Evolutionary conservation across 768 basidiomycete species (phyloP), one percentile per base, ranked within the genome.

Genomic region (Kwoniella europaea): DNA sequence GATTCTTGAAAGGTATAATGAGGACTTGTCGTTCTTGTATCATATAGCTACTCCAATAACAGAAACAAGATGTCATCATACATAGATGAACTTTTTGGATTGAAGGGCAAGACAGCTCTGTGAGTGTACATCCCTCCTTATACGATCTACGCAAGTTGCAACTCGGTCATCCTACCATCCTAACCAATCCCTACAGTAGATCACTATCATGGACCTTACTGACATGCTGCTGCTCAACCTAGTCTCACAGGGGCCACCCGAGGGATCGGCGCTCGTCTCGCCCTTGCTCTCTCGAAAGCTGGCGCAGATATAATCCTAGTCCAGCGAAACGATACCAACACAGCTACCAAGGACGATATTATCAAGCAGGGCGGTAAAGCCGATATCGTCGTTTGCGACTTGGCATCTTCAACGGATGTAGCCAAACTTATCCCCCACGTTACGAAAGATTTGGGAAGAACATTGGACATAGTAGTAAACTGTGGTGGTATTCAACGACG

Each of bases 391-490:
- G 82, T 87, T n/a, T 88, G 88, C 80, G 89, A 91, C 80, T 83
- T 91, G 43, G 82, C 85, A 7, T 86, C 88, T 80, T 81, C 87
- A 29, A 83, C 85, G 41, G 83, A 85, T 13, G 88, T 90, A 73
- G 86, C 84, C 65, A 80, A 80, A 59, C 78, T 91, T 69, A 86
- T 88, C 76, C 82, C 85, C 50, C 82, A 82, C 42, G 72, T 79
- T 4, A 85, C 88, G 13, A 85, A 85, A 1, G 72, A 79, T 68
- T 85, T 89, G 86, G 87, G 85, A 57, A 86, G 86, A 71, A 82
- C 84, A 59, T 86, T 91, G 64, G 87, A 91, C 75, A 84, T 90
- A 73, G 87, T 91, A 56, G 87, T 91, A 80, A 91, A 91, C 78
- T 91, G 90, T 78, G 89, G 88, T 20, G 82, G 82, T 57, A 83